A percentile compares a stretch with the other conserved stretches of the same genome.
Evolutionary conservation across 148 eudicot species (phyloP).

Genomic region (Gaultheria prostrata): DNA sequence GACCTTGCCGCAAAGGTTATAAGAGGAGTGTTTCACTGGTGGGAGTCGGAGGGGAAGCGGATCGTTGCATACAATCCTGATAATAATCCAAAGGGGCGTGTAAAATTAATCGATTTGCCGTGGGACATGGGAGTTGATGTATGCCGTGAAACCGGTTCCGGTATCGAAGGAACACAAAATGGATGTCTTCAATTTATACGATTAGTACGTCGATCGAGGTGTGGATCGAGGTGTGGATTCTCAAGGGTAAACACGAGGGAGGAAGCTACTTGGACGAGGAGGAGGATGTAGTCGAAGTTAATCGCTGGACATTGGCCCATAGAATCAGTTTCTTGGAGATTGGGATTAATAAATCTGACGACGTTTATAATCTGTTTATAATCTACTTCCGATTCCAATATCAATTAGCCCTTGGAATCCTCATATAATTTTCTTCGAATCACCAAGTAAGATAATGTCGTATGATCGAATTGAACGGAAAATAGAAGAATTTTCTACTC

Average conservation of each 20-base stretch:
- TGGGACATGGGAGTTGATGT: background rate
- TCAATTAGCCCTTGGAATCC: conserved; percentile 1
- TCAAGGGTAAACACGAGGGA: background rate
- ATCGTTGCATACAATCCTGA: background rate
- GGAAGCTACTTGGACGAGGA: background rate
- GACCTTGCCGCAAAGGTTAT: background rate
- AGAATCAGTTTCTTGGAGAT: background rate
- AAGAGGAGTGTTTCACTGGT: conserved; percentile 1
- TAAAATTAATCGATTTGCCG: background rate
- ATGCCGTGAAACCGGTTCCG: background rate
- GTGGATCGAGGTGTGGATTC: background rate
- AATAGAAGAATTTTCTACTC: background rate
- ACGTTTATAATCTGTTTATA: too few relatives aligned
- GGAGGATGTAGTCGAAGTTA: conserved; percentile 2
- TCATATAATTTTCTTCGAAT: background rate
- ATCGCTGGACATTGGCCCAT: background rate
- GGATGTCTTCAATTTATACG: background rate
- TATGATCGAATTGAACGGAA: background rate
- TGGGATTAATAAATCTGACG: too few relatives aligned
- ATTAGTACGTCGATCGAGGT: too few relatives aligned
- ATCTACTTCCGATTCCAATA: background rate
- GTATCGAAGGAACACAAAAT: background rate
- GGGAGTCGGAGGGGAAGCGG: background rate
- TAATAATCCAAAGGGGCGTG: background rate
- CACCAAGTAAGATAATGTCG: background rate